Conservation (phyloP, 306 rosid genomes). For the Oemleria cerasiformis region DNA sequence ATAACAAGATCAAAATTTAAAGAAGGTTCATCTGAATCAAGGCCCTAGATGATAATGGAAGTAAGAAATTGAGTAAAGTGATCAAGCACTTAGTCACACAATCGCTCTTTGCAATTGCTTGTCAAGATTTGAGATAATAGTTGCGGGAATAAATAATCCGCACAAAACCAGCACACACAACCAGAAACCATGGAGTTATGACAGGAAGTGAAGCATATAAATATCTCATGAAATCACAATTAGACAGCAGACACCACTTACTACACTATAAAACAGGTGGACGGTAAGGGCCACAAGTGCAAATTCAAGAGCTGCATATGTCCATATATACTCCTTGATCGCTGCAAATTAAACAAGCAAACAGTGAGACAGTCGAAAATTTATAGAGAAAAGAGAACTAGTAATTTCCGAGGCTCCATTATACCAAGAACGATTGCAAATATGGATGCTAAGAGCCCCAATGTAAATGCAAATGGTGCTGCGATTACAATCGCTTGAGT, state of each 20-base stretch:
- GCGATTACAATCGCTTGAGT: constrained; percentile 72
- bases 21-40: neutral
- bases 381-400: neutral
- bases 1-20: neutral
- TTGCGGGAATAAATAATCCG: neutral
- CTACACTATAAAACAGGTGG: constrained; percentile 70
- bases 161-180: neutral
- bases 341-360: constrained; percentile 51
- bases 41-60: neutral
- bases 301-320: constrained; percentile 94
- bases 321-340: constrained; percentile 92
- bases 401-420: constrained; percentile 14
- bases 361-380: constrained; percentile 5
- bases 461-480: constrained; percentile 84
- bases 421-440: constrained; percentile 80
- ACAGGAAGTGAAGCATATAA: constrained; percentile 6
- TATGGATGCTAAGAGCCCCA: constrained; percentile 77
- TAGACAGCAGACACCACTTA: constrained; percentile 33
- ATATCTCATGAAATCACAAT: constrained; percentile 7
- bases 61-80: neutral
- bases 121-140: neutral
- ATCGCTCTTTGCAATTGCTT: neutral
- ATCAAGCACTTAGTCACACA: neutral
- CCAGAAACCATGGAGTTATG: neutral
- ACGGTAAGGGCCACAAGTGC: constrained; percentile 80